phyloP scores from a whole-genome alignment of 2,329 filamentous ascomycete species.

The Fusarium avenaceum region DNA sequence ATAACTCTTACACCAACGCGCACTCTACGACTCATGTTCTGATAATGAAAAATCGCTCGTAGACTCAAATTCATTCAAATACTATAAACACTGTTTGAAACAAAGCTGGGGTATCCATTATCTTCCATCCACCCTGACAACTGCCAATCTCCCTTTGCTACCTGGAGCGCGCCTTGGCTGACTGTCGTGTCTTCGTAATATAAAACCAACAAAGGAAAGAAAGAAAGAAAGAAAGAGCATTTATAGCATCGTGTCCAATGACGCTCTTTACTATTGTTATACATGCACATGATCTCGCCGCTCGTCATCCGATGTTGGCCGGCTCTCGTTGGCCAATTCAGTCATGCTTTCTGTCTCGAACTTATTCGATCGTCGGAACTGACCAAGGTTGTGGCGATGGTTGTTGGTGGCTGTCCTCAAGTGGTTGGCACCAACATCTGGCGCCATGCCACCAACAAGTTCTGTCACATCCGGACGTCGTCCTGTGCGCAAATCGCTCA shows the following conservation, averaged over 20 bases:
- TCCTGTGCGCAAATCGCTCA: constrained; percentile 53
- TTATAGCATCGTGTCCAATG: constrained; percentile 8
- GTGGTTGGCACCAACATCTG: constrained; percentile 20
- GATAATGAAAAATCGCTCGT: neutral
- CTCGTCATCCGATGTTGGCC: constrained; percentile 55
- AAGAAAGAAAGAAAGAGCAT: constrained; percentile 13
- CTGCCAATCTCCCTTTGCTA: constrained; percentile 7
- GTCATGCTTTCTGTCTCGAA: constrained; percentile 67
- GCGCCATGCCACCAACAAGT: constrained; percentile 48
- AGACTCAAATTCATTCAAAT: constrained; percentile 14
- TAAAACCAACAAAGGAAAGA: constrained; percentile 21
- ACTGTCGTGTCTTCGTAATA: constrained; percentile 36
- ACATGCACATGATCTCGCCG: constrained; percentile 27
- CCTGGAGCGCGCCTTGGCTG: constrained; percentile 13
- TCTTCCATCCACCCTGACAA: constrained; percentile 13
- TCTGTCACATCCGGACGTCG: constrained; percentile 53
- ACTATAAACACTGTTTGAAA: constrained; percentile 12
- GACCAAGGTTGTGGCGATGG: constrained; percentile 43
- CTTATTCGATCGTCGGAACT: constrained; percentile 55
- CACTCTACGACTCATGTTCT: neutral
- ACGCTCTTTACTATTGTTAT: constrained; percentile 11
- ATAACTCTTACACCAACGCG: neutral
- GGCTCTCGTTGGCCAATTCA: constrained; percentile 59
- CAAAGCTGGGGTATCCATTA: constrained; percentile 39
- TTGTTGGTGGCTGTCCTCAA: constrained; percentile 10